Evolutionary conservation across 768 basidiomycete genomes (phyloP).

Genomic region (Hebeloma cylindrosporum): DNA sequence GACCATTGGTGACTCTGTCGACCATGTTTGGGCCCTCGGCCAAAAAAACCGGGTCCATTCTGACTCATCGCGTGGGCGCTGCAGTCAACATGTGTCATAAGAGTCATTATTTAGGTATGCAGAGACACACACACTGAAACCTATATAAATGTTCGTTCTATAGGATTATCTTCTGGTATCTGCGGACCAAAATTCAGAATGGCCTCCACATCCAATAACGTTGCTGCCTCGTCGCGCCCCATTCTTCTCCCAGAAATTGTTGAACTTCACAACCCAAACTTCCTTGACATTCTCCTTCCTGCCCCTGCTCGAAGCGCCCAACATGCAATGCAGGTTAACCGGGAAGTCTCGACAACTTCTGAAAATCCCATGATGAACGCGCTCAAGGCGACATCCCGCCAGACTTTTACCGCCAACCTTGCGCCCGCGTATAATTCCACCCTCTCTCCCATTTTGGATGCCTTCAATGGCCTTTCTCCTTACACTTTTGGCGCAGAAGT

Average conservation of each 20-base stretch:
- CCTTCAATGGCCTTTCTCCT: slow-evolving; percentile 46
- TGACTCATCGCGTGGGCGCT: too few species aligned
- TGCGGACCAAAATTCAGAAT: too few species aligned
- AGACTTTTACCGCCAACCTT: slow-evolving; percentile 47
- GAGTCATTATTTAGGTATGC: too few species aligned
- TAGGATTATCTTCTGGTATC: too few species aligned
- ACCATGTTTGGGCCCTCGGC: too few species aligned
- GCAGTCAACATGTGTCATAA: too few species aligned
- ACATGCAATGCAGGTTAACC: slow-evolving; percentile 8
- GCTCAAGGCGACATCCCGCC: slow-evolving; percentile 41
- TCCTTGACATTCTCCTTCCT: slow-evolving; percentile 59
- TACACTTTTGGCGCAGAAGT: slow-evolving; percentile 24
- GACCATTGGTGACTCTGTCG: too few species aligned
- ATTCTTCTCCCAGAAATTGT: slow-evolving; percentile 56
- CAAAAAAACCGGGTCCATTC: too few species aligned
- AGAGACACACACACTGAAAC: too few species aligned
- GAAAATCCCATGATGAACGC: slow-evolving; percentile 58
- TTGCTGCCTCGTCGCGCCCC: slow-evolving; percentile 36
- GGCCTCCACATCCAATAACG: slow-evolving; percentile 19
- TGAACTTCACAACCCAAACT: slow-evolving; percentile 57
- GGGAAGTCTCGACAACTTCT: slow-evolving; percentile 5
- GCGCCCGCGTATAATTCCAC: slow-evolving; percentile 56
- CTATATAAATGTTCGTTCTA: too few species aligned
- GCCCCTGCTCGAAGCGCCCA: slow-evolving; percentile 4
- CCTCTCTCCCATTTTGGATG: slow-evolving; percentile 51